Evolutionary conservation across 164 flowering plant species (phyloP).

Genomic region (Sedum album): DNA sequence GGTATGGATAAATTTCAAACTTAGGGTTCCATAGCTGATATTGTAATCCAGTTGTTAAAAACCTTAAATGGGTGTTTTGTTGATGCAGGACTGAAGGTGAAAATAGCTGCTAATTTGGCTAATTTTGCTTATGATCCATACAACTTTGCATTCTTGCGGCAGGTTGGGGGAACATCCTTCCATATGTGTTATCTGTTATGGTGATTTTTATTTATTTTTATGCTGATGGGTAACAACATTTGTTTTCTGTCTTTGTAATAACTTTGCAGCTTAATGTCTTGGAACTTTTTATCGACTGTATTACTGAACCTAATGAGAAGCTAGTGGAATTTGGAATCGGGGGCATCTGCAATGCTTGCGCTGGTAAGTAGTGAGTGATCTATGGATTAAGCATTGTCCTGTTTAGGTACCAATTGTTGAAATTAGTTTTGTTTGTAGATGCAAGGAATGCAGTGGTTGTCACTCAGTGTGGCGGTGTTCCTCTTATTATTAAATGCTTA

Average conservation of each 20-base stretch:
- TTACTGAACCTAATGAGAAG: no score
- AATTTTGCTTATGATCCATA: conserved; percentile 96
- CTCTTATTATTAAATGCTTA: conserved; percentile 61
- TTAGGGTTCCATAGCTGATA: no score
- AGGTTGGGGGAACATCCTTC: no score
- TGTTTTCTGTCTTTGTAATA: neutral
- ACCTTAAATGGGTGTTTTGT: neutral
- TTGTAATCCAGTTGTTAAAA: no score
- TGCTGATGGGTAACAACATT: no score
- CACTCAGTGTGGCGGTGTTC: conserved; percentile 55
- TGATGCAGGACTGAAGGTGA: conserved; percentile 61
- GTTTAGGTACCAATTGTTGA: neutral
- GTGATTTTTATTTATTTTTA: neutral
- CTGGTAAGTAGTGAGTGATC: conserved; percentile 26
- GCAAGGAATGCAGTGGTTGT: conserved; percentile 59
- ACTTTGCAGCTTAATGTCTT: no score
- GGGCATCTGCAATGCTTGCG: conserved; percentile 81
- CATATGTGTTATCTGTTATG: no score
- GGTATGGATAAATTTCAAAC: conserved; percentile 27
- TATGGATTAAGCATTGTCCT: neutral
- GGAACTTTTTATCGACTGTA: no score
- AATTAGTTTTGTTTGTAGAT: conserved; percentile 25
- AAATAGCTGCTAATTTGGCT: conserved; percentile 69
- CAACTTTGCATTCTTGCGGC: conserved; percentile 68
- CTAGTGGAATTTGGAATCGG: conserved; percentile 41